phyloP scores from a whole-genome alignment of 2,329 filamentous ascomycete genomes.

The Arthroderma sp. region DNA sequence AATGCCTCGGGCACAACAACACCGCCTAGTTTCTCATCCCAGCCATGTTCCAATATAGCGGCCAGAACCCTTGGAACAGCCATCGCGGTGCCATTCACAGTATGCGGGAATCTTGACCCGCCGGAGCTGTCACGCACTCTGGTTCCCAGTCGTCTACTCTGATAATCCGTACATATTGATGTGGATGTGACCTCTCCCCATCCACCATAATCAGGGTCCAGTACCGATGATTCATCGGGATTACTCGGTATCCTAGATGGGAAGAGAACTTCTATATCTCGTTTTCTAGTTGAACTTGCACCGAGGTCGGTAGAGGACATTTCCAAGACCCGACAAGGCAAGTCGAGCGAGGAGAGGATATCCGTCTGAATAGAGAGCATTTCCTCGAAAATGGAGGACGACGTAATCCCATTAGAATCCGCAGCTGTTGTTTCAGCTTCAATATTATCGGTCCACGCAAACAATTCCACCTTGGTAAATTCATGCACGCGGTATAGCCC shows the following conservation, averaged over 20 bases:
- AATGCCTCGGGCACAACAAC: slow-evolving; percentile 70
- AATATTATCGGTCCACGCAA: slow-evolving; percentile 60
- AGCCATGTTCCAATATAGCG: slow-evolving; percentile 80
- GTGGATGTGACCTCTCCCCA: slow-evolving; percentile 92
- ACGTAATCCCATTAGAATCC: background rate
- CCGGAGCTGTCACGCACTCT: slow-evolving; percentile 44
- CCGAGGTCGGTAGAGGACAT: slow-evolving; percentile 87
- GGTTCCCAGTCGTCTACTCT: slow-evolving; percentile 70
- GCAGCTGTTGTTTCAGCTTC: slow-evolving; percentile 15
- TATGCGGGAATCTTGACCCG: slow-evolving; percentile 64
- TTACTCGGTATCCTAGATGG: slow-evolving; percentile 45
- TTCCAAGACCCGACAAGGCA: slow-evolving; percentile 79
- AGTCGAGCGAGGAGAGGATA: slow-evolving; percentile 61
- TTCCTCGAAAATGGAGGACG: slow-evolving; percentile 56
- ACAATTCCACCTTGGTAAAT: slow-evolving; percentile 97
- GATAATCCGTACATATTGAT: slow-evolving; percentile 90
- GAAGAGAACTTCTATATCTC: slow-evolving; percentile 91
- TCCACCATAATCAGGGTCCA: slow-evolving; percentile 31
- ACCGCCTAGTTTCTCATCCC: slow-evolving; percentile 56
- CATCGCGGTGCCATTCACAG: slow-evolving; percentile 85
- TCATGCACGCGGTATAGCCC: slow-evolving; percentile 95
- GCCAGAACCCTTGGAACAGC: slow-evolving; percentile 83
- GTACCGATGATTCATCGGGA: background rate
- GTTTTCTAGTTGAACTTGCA: slow-evolving; percentile 73
- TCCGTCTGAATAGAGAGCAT: slow-evolving; percentile 79